These are phyloP conservation scores for Tuctoria greenei DNA, from an alignment of 176 grass and related monocot genomes.

Conservation along the genomic window DNA sequence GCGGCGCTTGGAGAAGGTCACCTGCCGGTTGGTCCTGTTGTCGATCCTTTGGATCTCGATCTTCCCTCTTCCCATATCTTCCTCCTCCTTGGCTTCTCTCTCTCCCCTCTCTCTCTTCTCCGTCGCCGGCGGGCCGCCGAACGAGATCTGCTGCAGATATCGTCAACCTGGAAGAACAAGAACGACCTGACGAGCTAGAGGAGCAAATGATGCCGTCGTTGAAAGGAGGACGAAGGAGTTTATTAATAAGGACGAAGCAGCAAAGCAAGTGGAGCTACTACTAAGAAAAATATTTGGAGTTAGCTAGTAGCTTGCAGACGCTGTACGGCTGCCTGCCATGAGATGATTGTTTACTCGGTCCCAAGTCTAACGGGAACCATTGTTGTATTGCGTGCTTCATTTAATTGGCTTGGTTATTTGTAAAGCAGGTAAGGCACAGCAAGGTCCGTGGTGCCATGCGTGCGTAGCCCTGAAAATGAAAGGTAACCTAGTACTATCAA, in stretches of 20 bases:
- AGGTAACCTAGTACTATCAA: too few species aligned
- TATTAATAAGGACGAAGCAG: slow-evolving; percentile 21
- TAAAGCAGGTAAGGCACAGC: not conserved
- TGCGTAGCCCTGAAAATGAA: too few species aligned
- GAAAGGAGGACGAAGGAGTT: not conserved
- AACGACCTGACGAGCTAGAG: not conserved
- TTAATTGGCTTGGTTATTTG: not conserved
- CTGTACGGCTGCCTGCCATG: not conserved
- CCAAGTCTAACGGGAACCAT: not conserved
- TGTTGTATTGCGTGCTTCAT: not conserved
- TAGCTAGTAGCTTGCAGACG: not conserved
- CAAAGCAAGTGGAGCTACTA: slow-evolving; percentile 1
- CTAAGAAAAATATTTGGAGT: not conserved
- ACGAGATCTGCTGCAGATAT: slow-evolving; percentile 18
- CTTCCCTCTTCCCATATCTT: slow-evolving; percentile 33
- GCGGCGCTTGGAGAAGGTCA: slow-evolving; percentile 42
- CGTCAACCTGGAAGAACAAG: not conserved
- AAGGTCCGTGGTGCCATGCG: not conserved
- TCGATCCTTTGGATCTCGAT: slow-evolving; percentile 37
- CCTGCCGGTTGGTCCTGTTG: slow-evolving; percentile 29
- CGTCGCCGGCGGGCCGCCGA: not conserved
- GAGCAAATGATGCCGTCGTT: not conserved
- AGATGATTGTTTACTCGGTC: not conserved
- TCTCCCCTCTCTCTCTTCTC: not conserved
- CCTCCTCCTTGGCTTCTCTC: too few species aligned